phyloP scores from a whole-genome alignment of 352 stramenopile genomes.

The Pythium monospermum region DNA sequence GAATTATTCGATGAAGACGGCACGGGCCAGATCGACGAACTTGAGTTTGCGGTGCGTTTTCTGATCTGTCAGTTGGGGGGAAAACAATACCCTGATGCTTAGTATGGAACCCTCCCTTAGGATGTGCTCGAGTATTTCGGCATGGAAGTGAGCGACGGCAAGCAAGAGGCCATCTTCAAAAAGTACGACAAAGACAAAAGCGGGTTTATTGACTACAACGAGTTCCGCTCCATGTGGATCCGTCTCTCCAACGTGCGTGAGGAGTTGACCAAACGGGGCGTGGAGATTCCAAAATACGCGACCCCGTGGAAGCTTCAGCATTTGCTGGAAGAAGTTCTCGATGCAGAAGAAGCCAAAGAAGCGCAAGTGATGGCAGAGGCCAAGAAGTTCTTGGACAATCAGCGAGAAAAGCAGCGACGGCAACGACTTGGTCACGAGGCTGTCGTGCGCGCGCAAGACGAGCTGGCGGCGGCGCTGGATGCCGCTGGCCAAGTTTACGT shows the following conservation, averaged over 20 bases:
- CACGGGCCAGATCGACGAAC: constrained; percentile 88
- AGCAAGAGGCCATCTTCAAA: constrained; percentile 89
- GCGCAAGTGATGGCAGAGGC: constrained; percentile 74
- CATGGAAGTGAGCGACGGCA: constrained; percentile 83
- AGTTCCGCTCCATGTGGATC: constrained; percentile 93
- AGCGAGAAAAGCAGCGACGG: constrained; percentile 62
- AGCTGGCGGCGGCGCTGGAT: constrained; percentile 85
- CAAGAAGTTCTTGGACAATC: constrained; percentile 61
- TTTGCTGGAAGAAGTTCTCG: constrained; percentile 85
- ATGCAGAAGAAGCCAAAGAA: constrained; percentile 88
- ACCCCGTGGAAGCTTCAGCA: constrained; percentile 72
- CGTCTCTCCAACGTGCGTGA: constrained; percentile 72
- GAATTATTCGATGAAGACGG: constrained; percentile 89
- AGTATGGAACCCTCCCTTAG: too few relatives aligned
- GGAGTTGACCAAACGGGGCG: constrained; percentile 79
- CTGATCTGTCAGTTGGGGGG: background rate
- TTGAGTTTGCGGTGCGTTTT: constrained; percentile 86
- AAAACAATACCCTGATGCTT: background rate
- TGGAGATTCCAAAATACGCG: constrained; percentile 87
- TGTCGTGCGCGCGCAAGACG: constrained; percentile 65
- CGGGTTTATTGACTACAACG: constrained; percentile 90
- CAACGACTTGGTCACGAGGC: constrained; percentile 44
- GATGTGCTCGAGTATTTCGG: constrained; percentile 92
- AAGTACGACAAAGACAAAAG: constrained; percentile 92
- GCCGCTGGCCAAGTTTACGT: constrained; percentile 91